Evolutionary conservation across 202 grass and related monocot species (phyloP).

Genomic region (Panicum hallii): DNA sequence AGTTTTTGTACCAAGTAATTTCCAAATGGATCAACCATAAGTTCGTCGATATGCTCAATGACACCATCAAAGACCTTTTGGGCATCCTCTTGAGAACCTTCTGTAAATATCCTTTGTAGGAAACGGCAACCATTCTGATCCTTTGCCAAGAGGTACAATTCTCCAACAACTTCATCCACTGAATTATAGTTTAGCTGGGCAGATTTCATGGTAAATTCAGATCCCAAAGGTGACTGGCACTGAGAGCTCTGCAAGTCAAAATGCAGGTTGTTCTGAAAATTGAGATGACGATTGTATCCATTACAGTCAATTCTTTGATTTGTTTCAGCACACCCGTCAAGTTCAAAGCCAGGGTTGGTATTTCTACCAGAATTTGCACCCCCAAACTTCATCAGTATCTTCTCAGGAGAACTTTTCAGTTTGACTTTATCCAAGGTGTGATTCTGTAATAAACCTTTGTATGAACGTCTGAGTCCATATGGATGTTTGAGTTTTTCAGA

Average conservation of each 20-base stretch:
- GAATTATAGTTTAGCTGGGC: slow-evolving; percentile 28
- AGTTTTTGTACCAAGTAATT: slow-evolving; percentile 75
- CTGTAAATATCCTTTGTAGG: slow-evolving; percentile 60
- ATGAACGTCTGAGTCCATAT: slow-evolving; percentile 3
- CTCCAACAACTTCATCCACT: slow-evolving; percentile 44
- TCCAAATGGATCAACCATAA: slow-evolving; percentile 72
- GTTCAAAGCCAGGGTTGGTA: slow-evolving; percentile 13
- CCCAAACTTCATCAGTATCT: slow-evolving; percentile 45
- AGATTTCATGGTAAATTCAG: slow-evolving; percentile 24
- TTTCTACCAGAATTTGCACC: slow-evolving; percentile 37
- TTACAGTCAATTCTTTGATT: not conserved
- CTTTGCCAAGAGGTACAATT: slow-evolving; percentile 63
- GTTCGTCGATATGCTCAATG: slow-evolving; percentile 61
- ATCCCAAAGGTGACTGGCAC: slow-evolving; percentile 8
- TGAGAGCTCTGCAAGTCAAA: slow-evolving; percentile 26
- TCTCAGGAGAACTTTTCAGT: slow-evolving; percentile 36
- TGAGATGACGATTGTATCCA: not conserved
- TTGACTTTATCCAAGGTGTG: slow-evolving; percentile 27
- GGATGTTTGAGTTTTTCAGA: slow-evolving; percentile 43
- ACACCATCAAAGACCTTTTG: slow-evolving; percentile 62
- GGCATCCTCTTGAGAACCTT: slow-evolving; percentile 52
- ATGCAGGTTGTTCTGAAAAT: slow-evolving; percentile 10
- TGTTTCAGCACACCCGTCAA: not conserved
- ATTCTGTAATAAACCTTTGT: slow-evolving; percentile 26
- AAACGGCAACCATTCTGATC: slow-evolving; percentile 65